Evolutionary conservation across 2,329 filamentous ascomycete genomes (phyloP).

Genomic region (Cordyceps militaris): DNA sequence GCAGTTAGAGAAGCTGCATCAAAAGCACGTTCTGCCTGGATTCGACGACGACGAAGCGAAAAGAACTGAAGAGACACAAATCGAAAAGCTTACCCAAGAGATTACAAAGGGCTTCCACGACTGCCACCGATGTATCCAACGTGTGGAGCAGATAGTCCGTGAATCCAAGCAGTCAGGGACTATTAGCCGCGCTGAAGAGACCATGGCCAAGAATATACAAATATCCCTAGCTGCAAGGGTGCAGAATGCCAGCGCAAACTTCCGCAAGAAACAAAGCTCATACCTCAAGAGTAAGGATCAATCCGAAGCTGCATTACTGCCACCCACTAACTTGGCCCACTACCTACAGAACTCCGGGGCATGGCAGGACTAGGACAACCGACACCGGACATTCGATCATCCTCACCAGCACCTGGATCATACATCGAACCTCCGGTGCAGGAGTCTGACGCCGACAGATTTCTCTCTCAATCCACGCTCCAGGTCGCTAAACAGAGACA

Average conservation of each 20-base stretch:
- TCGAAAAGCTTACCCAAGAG: constrained; percentile 81
- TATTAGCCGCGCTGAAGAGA: constrained; percentile 78
- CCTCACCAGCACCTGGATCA: constrained; percentile 41
- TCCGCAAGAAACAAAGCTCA: constrained; percentile 94
- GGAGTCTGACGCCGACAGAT: constrained; percentile 90
- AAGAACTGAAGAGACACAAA: constrained; percentile 77
- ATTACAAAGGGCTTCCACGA: constrained; percentile 86
- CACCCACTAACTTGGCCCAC: not conserved
- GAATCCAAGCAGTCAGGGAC: constrained; percentile 67
- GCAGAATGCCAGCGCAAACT: constrained; percentile 84
- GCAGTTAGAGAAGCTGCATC: constrained; percentile 83
- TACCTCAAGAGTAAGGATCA: constrained; percentile 75
- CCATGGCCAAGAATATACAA: constrained; percentile 94
- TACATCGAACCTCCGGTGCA: constrained; percentile 82
- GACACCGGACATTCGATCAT: constrained; percentile 43
- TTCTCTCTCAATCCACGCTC: constrained; percentile 82
- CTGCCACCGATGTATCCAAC: constrained; percentile 83
- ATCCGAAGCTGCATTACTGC: not conserved
- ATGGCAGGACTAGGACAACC: constrained; percentile 53
- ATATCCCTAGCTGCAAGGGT: constrained; percentile 82
- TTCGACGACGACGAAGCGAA: constrained; percentile 95
- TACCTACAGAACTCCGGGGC: constrained; percentile 60
- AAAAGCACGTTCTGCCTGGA: constrained; percentile 92
- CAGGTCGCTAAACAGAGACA: constrained; percentile 68
- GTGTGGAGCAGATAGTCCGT: constrained; percentile 78